Base-by-base conservation (phyloP, 345 rosid genomes). In the Diplotaxis tenuifolia region DNA sequence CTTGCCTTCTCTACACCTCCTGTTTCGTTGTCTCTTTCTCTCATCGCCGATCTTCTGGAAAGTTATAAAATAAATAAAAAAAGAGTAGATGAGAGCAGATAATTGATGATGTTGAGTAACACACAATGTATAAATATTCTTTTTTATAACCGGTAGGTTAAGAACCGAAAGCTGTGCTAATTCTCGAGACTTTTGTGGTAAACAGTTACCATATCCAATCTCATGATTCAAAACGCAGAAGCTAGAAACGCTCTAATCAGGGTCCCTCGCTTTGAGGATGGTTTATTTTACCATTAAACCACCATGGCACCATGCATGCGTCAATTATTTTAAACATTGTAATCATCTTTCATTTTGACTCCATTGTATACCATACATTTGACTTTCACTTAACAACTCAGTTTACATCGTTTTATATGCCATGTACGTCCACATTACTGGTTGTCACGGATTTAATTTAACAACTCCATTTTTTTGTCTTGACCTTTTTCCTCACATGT, bases 1-100 rank as follows among this genome's bases (percentile, higher is more conserved):
- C 1, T 36, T 4, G 11, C 56, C 19, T 57, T 42, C 50, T 21
- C 61, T 32, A 50, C 9, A 50, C 7, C 27, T 49, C 52, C 16
- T 50, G 61, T 16, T 49, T 49, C 60, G 23, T 61, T 19, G 27
- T 32, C 12, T 62, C 58, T 70, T 31, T 31, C 58, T 58, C 58
- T 59, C 74, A 70, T 70, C 18, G 64, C 32, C 6, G 32, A 53
- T 8, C 16, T 55, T 68, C 7, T 12, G 9, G 20, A 21, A 36
- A 57, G 0, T 15, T 36, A 9, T 3, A 18, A 50, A 12, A 19
- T 6, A 11, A 50, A 18, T 16, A 15, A 27, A 28, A 49, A 15
- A 16, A 11, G 11, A 49, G 42, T 15, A 9, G 38, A 10, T 65
- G 18, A 28, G 14, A 64, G 23, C 9, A 61, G 34, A 18, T 47